Base-by-base conservation (phyloP, 306 rosid genomes). In the Corylus heterophylla region DNA sequence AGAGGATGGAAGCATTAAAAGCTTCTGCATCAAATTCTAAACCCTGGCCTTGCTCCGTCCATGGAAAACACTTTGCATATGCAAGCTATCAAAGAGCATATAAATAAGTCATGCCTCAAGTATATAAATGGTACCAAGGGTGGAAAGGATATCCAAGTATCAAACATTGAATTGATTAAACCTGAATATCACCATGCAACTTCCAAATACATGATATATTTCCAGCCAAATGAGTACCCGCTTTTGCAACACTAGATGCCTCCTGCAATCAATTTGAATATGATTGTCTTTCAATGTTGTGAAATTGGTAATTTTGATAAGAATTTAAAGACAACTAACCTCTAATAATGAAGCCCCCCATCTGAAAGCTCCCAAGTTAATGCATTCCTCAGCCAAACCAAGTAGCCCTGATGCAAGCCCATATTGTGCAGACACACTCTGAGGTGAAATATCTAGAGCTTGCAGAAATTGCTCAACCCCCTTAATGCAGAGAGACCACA, bases 331-430 rank as follows among this genome's bases (percentile, higher is more conserved):
- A 79, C 49, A 85, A 77, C 71, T 75, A 85, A 94, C 98, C 94
- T 90, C 87, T 78, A 92, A 85, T 63, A 92, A 66, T 27, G 92
- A 85, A 87, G 95, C 90, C 49, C 88, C 97, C 98, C 98, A 94
- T 79, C 51, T 84, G 83, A 89, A 92, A 25, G 97, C 98, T 77
- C 98, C 98, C 72, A 76, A 51, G 74, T 79, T 83, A 73, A 92
- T 84, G 74, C 89, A 89, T 54, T 92, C 91, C 85, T 91, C 92
- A 47, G 97, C 97, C 75, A 86, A 84, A 78, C 95, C 82, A 83
- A 94, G 95, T 83, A 94, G 83, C 78, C 91, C 98, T 55, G 84
- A 86, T 78, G 97, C 92, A 88, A 92, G 97, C 74, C 98, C 98
- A 84, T 86, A 92, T 75, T 84, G 88, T 48, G 97, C 97, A 64